Base-by-base conservation (phyloP, 108 stramenopile species). In the Nannochloropsis gaditana region DNA sequence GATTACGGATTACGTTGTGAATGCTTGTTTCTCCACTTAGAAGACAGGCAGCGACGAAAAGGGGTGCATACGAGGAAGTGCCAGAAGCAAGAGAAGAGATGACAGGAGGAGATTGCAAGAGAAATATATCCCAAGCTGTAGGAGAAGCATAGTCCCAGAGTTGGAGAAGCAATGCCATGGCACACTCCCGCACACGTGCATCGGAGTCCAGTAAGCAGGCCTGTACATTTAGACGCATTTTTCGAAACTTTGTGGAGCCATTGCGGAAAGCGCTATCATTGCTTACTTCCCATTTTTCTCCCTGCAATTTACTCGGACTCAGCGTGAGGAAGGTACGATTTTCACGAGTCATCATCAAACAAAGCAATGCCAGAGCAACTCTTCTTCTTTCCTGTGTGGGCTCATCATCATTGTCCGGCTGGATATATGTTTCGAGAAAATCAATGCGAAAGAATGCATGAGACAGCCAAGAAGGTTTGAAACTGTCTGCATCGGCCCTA, bases 81-180 rank as follows among this genome's bases (percentile, higher is more conserved):
- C 31, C 31, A n/a, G 59, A 73, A 15, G 59, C 3, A n/a, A 73
- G 6, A 8, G 59, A 73, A 6, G 59, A 73, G n/a, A n/a, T 3
- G 59, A 73, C 19, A 2, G 59, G n/a, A 4, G 59, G 59, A 15
- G 6, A 73, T 73, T 6, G 59, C 19, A 73, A n/a, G 59, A 73
- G 59, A 73, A 73, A 73, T 73, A 73, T 73, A n/a, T 73, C 59
- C 59, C 59, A 73, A 6, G 59, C 59, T n/a, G 59, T 73, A n/a
- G 59, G 59, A n/a, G 59, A 6, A n/a, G 59, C 2, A 3, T 15
- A 2, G 8, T 73, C 59, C 59, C 59, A 73, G n/a, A 73, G 59
- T n/a, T 73, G 59, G 8, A 73, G 59, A n/a, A 73, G 59, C 5
- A 73, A 73, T 15, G 59, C 59, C 15, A 73, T 15, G 59, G 59